These are phyloP conservation scores for Fusarium bactridioides DNA, from an alignment of 2,329 filamentous ascomycete species.

Conservation along the genomic window DNA sequence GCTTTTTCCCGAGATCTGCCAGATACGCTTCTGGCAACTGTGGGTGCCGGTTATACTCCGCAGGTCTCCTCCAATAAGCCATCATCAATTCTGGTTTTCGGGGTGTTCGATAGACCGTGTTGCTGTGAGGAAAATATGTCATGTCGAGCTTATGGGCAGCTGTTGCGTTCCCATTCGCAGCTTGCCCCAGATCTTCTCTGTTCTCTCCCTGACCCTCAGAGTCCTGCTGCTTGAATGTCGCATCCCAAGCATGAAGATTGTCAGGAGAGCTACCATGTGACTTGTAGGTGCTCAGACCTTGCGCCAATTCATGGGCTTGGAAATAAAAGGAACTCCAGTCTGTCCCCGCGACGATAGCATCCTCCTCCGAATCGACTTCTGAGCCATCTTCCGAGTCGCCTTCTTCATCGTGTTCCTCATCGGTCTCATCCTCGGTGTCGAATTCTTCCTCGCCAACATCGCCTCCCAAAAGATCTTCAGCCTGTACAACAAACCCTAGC, in stretches of 20 bases:
- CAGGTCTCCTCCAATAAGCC: constrained; percentile 31
- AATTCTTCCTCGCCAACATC: constrained; percentile 27
- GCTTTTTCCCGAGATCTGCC: constrained; percentile 16
- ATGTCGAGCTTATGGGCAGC: constrained; percentile 39
- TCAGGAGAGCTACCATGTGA: background rate
- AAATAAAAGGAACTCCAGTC: constrained; percentile 13
- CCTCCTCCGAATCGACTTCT: constrained; percentile 19
- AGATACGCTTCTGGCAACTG: constrained; percentile 5
- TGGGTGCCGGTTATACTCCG: constrained; percentile 24
- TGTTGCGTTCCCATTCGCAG: background rate
- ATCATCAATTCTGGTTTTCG: constrained; percentile 20
- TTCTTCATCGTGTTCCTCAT: constrained; percentile 26
- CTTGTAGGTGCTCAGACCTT: background rate
- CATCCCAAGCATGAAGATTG: constrained; percentile 21
- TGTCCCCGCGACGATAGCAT: background rate
- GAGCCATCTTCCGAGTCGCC: constrained; percentile 24
- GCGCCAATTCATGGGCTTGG: background rate
- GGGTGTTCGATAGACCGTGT: constrained; percentile 30
- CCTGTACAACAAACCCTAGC: constrained; percentile 6
- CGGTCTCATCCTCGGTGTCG: constrained; percentile 30
- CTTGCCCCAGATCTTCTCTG: background rate
- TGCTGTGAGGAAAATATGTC: constrained; percentile 49
- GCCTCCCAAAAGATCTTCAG: constrained; percentile 14
- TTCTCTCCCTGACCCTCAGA: background rate
- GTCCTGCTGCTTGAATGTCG: constrained; percentile 6